Evolutionary conservation across 352 stramenopile genomes (phyloP), one percentile per base, ranked within the genome.

Genomic region (Phytophthora citrophthora): DNA sequence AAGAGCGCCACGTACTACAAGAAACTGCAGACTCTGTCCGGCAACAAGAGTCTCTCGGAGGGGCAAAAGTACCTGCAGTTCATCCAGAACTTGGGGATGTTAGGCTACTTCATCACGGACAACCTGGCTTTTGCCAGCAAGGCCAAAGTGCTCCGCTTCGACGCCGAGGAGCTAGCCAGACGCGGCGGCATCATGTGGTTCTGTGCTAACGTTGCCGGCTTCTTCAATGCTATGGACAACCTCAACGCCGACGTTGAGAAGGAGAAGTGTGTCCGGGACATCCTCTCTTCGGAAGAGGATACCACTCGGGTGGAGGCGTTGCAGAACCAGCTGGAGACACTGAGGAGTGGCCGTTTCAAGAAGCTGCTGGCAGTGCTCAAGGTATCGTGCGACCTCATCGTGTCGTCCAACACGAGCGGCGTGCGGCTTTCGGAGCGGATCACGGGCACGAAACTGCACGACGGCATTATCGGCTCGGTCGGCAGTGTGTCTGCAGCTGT

Each of bases 21-120:
- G 69, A 96, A 96, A 67, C 74, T 91, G 44, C 58, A 84, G 43
- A 55, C 61, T 49, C 59, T 88, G 32, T 64, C 72, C 29, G 65
- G 67, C 38, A 86, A 91, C 76, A 92, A 94, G 73, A 64, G 61
- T 24, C 43, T 86, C 16, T 62, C 65, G 12, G 65, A 84, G 20
- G 74, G 54, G 38, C 68, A 85, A 46, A 72, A 75, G 24, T 91
- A 88, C 55, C 74, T 95, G 46, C 78, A 88, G 66, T 71, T 93
- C 46, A 61, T 95, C 48, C 87, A 95, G 71, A 93, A 91, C 74
- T 66, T 79, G 24, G 86, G 84, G 59, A 91, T 96, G 84, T 70
- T 92, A 39, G 85, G 84, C 50, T 96, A 93, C 78, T 94, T 95
- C 49, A 50, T 94, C 36, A 91, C 90, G 67, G 88, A 96, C 77